These are phyloP conservation scores for Boletellus sp. DNA, from an alignment of 768 basidiomycete genomes.

Conservation along the genomic window DNA sequence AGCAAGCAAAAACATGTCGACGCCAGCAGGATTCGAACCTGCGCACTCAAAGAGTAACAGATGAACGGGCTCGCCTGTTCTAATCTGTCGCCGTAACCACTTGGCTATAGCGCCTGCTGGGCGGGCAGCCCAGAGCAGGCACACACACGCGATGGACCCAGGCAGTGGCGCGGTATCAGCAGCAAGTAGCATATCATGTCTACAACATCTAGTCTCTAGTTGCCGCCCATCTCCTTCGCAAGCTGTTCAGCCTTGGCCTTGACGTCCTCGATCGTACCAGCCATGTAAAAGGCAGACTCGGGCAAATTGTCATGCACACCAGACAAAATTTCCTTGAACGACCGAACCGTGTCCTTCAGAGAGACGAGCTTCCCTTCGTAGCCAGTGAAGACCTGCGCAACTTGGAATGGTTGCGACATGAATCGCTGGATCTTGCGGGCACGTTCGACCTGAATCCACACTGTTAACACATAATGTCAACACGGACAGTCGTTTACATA, in stretches of 20 bases:
- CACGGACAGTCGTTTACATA: neutral
- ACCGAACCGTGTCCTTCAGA: constrained; percentile 92
- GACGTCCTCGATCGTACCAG: constrained; percentile 95
- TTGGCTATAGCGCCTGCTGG: constrained; percentile 64
- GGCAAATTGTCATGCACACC: constrained; percentile 87
- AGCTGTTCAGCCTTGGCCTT: constrained; percentile 97
- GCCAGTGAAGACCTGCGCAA: constrained; percentile 99
- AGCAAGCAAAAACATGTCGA: constrained; percentile 29
- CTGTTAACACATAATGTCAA: constrained; percentile 2
- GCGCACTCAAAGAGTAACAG: constrained; percentile 69
- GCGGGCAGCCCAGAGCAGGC: accelerated
- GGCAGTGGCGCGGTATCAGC: no score
- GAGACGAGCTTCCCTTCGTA: constrained; percentile 97
- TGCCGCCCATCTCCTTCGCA: constrained; percentile 83
- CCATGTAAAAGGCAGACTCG: constrained; percentile 98
- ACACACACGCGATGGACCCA: no score
- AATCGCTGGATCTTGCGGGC: constrained; percentile 98
- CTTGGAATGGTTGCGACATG: constrained; percentile 99
- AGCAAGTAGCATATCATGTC: constrained; percentile 11
- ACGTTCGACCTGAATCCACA: constrained; percentile 74
- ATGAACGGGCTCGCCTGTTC: constrained; percentile 37
- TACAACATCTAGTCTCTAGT: constrained; percentile 26
- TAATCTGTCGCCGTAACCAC: constrained; percentile 80
- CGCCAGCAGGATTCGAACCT: constrained; percentile 68
- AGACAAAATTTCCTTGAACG: constrained; percentile 96